Base-by-base conservation (phyloP, 495 filamentous ascomycete species). In the Aspergillus nidulans region DNA sequence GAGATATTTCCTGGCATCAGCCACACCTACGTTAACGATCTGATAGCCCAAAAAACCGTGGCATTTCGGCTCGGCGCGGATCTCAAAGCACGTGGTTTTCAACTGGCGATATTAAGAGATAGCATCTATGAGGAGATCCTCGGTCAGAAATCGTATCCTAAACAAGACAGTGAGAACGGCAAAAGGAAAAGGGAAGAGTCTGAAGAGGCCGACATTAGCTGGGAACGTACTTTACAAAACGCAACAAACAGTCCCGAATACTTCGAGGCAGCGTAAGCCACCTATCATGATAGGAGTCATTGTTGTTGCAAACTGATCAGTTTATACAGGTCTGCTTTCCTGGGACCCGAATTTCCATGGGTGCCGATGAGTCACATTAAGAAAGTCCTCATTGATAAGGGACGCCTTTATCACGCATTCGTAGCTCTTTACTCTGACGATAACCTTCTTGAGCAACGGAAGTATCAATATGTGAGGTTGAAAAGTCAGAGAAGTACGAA, bases 1-100 rank as follows among this genome's bases (percentile, higher is more conserved):
- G 66, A 72, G 21, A 60, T 82, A 19, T 82, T 81, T 50, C 80
- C 80, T 4, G 78, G 75, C 42, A 77, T 81, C 39, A 74, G 69
- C 49, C 66, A 66, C 16, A 61, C 75, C 26, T 63, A 77, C 55
- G 67, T 81, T 4, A 54, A 63, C 23, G 63, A 63, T 38, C 62
- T 80, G 13, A 77, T 74, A n/a, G 19, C 47, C 42, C 44, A 40
- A 15, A 46, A 58, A 24, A 24, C 41, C 36, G 45, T 40, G 21
- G 26, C 25, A 4, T n/a, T 41, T 25, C n/a, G 15, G n/a, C 24
- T 23, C 9, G 41, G 25, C 8, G 21, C 20, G 6, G 20, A 15
- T 8, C 21, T 25, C 16, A 2, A 26, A 13, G 40, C 19, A 42
- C 61, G n/a, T 36, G 51, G 47, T 55, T 58, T 59, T 25, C 59